Conservation (phyloP, 202 grass and related monocot species). For the Carex arenaria region DNA sequence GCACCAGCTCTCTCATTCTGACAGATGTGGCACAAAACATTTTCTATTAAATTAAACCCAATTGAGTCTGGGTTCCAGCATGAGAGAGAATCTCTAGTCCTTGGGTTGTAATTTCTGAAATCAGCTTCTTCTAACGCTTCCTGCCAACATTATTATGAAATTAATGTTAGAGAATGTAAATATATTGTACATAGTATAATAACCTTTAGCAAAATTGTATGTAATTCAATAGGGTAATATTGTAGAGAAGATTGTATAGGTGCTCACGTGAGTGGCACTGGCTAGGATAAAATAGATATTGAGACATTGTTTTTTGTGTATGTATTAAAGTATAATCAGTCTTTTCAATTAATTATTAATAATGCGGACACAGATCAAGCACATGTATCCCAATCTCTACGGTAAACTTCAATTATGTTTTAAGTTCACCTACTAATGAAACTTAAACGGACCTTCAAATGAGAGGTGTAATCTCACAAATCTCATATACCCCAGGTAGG, state of each 20-base stretch:
- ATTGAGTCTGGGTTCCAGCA: conserved; percentile 99
- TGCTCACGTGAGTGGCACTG: too few species aligned
- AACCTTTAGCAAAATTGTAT: too few species aligned
- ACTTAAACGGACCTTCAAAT: background rate
- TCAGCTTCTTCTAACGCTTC: conserved; percentile 85
- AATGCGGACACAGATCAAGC: background rate
- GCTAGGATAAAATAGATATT: too few species aligned
- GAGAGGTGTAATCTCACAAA: background rate
- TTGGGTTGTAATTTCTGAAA: conserved; percentile 75
- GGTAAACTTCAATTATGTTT: background rate
- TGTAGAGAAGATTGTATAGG: too few species aligned
- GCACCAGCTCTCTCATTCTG: conserved; percentile 77
- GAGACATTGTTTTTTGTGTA: too few species aligned
- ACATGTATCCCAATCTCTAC: background rate
- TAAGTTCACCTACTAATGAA: background rate
- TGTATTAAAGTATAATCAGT: too few species aligned
- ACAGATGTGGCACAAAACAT: conserved; percentile 85
- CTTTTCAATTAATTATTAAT: background rate
- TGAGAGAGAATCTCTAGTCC: conserved; percentile 74
- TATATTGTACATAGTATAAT: too few species aligned
- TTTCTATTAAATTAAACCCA: conserved; percentile 98
- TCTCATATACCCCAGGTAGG: background rate
- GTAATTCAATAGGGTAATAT: too few species aligned
- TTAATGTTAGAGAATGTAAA: background rate
- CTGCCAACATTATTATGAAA: conserved; percentile 46